Base-by-base conservation (phyloP, 768 basidiomycete genomes). In the Boletus vermiculosoides region DNA sequence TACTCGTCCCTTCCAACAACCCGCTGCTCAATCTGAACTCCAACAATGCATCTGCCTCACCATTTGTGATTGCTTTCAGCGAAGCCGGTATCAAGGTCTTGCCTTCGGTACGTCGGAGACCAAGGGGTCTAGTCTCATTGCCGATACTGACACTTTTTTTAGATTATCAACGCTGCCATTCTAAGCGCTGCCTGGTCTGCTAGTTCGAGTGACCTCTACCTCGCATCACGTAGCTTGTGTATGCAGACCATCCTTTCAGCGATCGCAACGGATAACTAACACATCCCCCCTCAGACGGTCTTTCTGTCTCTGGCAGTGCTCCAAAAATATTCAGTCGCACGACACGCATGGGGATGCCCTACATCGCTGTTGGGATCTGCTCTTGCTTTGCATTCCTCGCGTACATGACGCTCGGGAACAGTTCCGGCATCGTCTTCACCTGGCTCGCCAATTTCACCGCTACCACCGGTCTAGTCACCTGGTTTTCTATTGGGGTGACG, bases 31-130 rank as follows among this genome's bases (percentile, higher is more conserved):
- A 73, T 56, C 64, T 80, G 23, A 66, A 66, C 39, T 67, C 69
- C 12, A 57, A 52, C 44, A 77, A 76, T 39, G 80, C 81, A 34
- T 71, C 77, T 12, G 76, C 74, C 5, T 78, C 80, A 46, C 78
- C 84, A 3, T 85, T 83, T 66, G 84, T 85, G 56, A 83, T 86
- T 45, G 85, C 83, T 8, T 79, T 80, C 57, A 67, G 68, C n/a
- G 61, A 66, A 25, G 82, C 84, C 6, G 86, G 84, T 9, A 85
- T 87, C 72, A 82, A 77, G 50, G 77, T 72, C n/a, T 70, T 85
- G 0, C 83, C 85, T 4, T 76, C 76, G 40, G 80, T 76, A 57
- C 20, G 75, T 58, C 22, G 12, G 1, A 18, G 5, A 18, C 40
- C 23, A n/a, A 47, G 11, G 1, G 10, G 5, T n/a, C 10, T 10